phyloP scores from a whole-genome alignment of 179 eudicot genomes.

The Heliamphora pulchella region DNA sequence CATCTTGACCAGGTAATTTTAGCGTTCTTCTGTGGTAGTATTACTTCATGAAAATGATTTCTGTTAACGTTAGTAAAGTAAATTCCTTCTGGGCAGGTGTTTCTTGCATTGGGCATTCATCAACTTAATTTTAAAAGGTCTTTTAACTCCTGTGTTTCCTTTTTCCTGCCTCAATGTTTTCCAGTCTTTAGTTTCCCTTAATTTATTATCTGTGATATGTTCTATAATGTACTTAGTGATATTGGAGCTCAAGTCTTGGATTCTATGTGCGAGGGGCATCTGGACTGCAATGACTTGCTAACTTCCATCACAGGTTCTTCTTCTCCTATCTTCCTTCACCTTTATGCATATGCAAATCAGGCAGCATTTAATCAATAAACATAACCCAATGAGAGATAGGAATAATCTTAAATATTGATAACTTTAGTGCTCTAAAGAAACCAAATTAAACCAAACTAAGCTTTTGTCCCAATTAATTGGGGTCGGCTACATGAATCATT shows the following conservation, averaged over 20 bases:
- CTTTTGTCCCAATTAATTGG: too few relatives aligned
- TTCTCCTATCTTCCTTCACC: conserved; percentile 7
- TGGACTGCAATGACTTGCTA: conserved; percentile 65
- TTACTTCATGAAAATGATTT: conserved; percentile 9
- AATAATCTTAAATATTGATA: not conserved
- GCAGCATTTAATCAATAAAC: not conserved
- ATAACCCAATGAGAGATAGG: not conserved
- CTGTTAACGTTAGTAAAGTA: not conserved
- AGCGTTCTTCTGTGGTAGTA: not conserved
- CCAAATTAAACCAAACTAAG: too few relatives aligned
- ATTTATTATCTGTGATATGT: not conserved
- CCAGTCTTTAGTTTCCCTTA: not conserved
- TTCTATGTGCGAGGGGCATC: conserved; percentile 56
- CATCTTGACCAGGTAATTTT: conserved; percentile 72
- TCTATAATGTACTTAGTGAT: conserved; percentile 36
- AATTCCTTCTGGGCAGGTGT: conserved; percentile 37
- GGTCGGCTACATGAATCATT: too few relatives aligned
- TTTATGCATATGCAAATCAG: conserved; percentile 11
- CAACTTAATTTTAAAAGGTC: conserved; percentile 80
- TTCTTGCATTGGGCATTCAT: conserved; percentile 86
- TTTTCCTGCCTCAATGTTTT: not conserved
- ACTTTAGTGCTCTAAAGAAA: not conserved
- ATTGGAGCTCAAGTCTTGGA: conserved; percentile 52
- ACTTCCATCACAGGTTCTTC: conserved; percentile 65
- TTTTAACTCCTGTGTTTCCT: conserved; percentile 1